Conservation (phyloP, 495 filamentous ascomycete species). For the Aspergillus indologenus region DNA sequence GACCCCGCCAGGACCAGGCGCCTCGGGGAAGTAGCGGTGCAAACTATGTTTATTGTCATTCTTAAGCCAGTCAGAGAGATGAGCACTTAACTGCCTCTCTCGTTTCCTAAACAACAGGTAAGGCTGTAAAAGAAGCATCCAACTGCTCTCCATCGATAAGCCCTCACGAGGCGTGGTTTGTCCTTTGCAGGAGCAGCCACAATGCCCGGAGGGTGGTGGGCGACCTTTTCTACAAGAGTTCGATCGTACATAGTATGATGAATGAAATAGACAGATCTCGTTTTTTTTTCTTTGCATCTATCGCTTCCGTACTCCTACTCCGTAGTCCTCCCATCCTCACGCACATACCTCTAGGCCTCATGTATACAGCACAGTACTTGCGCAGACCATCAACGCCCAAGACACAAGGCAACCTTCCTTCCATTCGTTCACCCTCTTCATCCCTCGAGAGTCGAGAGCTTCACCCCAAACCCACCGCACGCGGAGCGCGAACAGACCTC, state of each 20-base stretch:
- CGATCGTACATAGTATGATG: slow-evolving; percentile 15
- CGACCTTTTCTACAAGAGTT: slow-evolving; percentile 13
- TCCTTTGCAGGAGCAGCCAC: background rate
- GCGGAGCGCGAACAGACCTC: background rate
- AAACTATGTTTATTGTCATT: slow-evolving; percentile 40
- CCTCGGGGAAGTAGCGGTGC: slow-evolving; percentile 40
- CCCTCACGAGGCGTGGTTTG: slow-evolving; percentile 22
- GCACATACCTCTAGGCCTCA: no score
- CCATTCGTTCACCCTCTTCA: no score
- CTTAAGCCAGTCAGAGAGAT: slow-evolving; percentile 46
- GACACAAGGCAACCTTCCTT: background rate
- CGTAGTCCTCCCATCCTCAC: background rate
- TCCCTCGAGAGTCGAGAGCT: no score
- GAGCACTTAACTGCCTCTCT: slow-evolving; percentile 50
- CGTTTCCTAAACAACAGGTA: slow-evolving; percentile 34
- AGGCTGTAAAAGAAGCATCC: slow-evolving; percentile 51
- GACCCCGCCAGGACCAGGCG: slow-evolving; percentile 9
- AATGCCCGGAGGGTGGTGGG: slow-evolving; percentile 23
- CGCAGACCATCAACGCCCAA: no score
- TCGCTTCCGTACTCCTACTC: background rate
- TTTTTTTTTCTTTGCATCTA: background rate
- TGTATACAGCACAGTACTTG: no score
- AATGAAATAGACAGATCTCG: slow-evolving; percentile 7
- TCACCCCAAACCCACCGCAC: background rate
- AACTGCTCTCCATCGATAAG: slow-evolving; percentile 50